phyloP scores from a whole-genome alignment of 306 rosid genomes.

The Canavalia gladiata region DNA sequence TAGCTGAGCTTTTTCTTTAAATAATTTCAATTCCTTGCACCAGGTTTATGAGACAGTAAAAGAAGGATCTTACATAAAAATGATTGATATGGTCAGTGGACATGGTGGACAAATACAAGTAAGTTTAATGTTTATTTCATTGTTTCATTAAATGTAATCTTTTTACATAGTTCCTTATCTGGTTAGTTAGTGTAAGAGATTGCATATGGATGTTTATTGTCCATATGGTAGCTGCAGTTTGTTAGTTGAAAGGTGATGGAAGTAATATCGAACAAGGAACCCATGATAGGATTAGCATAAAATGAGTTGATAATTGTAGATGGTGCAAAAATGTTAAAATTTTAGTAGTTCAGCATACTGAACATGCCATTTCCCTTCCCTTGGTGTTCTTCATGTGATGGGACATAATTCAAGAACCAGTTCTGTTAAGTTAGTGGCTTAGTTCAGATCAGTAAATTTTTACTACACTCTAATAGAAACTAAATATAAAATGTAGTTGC shows the following conservation, averaged over 20 bases:
- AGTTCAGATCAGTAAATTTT: background rate
- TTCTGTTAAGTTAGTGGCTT: constrained; percentile 21
- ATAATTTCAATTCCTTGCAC: constrained; percentile 42
- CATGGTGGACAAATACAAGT: constrained; percentile 98
- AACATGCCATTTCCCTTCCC: constrained; percentile 4
- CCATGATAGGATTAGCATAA: constrained; percentile 1
- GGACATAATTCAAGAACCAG: constrained; percentile 7
- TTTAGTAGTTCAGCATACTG: constrained; percentile 7
- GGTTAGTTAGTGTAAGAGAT: background rate
- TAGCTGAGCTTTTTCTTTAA: constrained; percentile 35
- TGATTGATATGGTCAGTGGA: constrained; percentile 99
- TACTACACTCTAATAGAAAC: constrained; percentile 7
- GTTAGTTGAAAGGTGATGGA: constrained; percentile 27
- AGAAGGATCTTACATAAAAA: constrained; percentile 98
- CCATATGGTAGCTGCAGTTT: constrained; percentile 33
- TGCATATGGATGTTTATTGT: constrained; percentile 13
- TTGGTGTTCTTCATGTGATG: background rate
- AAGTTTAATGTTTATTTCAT: constrained; percentile 54
- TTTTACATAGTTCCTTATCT: background rate
- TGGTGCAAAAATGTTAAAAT: constrained; percentile 5
- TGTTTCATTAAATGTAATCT: constrained; percentile 30
- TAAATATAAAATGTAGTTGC: constrained; percentile 14
- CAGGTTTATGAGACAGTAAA: constrained; percentile 94
- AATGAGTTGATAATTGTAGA: constrained; percentile 26
- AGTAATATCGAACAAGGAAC: constrained; percentile 21